Evolutionary conservation across 2,329 filamentous ascomycete species (phyloP).

Genomic region (Neopestalotiopsis sp.): DNA sequence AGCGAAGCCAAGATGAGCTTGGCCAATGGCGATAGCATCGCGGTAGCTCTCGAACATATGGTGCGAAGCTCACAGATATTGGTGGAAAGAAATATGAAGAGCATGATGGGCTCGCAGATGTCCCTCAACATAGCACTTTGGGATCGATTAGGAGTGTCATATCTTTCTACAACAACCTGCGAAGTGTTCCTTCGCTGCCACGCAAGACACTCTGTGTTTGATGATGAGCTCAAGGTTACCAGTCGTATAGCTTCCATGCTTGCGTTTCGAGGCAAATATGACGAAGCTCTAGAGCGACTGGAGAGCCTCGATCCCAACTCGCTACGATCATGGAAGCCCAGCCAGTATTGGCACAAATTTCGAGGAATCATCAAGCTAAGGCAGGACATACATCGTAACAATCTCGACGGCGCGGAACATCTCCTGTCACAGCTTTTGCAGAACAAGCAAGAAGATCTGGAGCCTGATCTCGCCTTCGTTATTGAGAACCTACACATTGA

Average conservation of each 20-base stretch:
- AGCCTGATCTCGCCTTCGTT: conserved; percentile 57
- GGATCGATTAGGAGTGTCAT: conserved; percentile 71
- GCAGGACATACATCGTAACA: conserved; percentile 62
- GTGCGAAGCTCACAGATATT: conserved; percentile 84
- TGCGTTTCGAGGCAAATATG: conserved; percentile 71
- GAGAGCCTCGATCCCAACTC: conserved; percentile 64
- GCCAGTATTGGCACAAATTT: conserved; percentile 75
- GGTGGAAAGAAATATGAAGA: conserved; percentile 75
- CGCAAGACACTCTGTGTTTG: conserved; percentile 61
- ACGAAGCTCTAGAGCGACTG: conserved; percentile 67
- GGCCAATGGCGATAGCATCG: conserved; percentile 70
- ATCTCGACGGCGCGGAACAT: conserved; percentile 56
- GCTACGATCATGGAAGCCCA: conserved; percentile 76
- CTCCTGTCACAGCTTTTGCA: conserved; percentile 60
- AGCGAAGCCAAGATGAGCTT: conserved; percentile 85
- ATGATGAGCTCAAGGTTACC: conserved; percentile 78
- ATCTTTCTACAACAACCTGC: conserved; percentile 64
- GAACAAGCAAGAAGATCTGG: conserved; percentile 54
- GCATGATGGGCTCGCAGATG: conserved; percentile 75
- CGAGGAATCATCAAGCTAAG: conserved; percentile 70
- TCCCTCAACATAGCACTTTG: conserved; percentile 76
- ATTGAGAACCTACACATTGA: conserved; percentile 60
- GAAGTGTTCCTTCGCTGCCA: conserved; percentile 82
- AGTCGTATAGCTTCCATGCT: conserved; percentile 74
- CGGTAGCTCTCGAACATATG: conserved; percentile 74